Base-by-base conservation (phyloP, 192 early-diverging fungal species). In the Backusella sp. region DNA sequence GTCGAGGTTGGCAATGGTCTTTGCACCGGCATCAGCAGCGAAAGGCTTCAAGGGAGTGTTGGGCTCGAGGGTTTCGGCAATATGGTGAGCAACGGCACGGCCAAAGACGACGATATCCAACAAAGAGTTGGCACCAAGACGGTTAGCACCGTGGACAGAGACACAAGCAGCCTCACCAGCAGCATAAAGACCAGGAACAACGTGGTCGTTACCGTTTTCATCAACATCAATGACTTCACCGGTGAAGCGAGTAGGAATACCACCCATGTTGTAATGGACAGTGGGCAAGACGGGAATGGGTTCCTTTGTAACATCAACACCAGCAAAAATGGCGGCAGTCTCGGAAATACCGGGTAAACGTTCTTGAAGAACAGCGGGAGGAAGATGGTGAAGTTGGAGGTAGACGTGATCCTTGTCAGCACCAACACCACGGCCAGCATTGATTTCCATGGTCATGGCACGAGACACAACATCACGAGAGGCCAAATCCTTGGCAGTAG, bases 241-340 rank as follows among this genome's bases (percentile, higher is more conserved):
- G 74, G 95, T 97, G 92, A 96, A 98, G 71, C 89, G 90, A 34
- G 98, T 98, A 39, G 98, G 98, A 75, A 99, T 98, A 85, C 98
- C 96, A 79, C 98, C 98, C 96, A 99, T 98, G 90, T 98, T 99
- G 92, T 97, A 97, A 88, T 99, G 98, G 79, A 98, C 98, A 75
- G 98, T 98, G 73, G 98, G 98, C 52, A 99, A 89, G 53, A 99
- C 96, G 9, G 98, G 98, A 81, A 99, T 99, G 37, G 98, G 96
- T 84, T 98, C 96, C 92, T 99, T 99, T 84, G 96, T 99, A 36
- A 99, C 97, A 88, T 99, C 96, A 73, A 99, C 97, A 81, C 95
- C 95, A 34, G 97, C 93, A 84, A 99, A 99, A 81, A 99, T 98
- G 73, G 95, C 95, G 53, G 97, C 97, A 19, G 96, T 99, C 87